These are phyloP conservation scores for Penicillium frequentans DNA, from an alignment of 2,329 filamentous ascomycete species.

Conservation along the genomic window DNA sequence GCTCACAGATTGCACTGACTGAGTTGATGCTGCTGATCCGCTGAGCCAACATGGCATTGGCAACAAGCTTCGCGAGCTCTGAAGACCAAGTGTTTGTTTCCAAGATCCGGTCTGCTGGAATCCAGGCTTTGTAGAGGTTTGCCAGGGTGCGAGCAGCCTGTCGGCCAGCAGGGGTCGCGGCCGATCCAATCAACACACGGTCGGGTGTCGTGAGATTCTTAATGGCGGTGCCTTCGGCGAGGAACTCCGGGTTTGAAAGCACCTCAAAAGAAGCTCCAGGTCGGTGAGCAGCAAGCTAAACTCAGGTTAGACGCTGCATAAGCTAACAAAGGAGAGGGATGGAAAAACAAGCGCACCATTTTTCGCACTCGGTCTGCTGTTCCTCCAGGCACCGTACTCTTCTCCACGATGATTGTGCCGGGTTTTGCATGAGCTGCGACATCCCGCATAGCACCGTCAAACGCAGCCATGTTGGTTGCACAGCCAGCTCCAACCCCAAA, in stretches of 20 bases:
- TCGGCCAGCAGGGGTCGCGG: slow-evolving; percentile 59
- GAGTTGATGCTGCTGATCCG: slow-evolving; percentile 80
- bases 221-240: slow-evolving; percentile 75
- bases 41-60: slow-evolving; percentile 79
- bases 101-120: slow-evolving; percentile 65
- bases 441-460: slow-evolving; percentile 68
- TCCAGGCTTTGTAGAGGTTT: slow-evolving; percentile 69
- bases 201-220: slow-evolving; percentile 69
- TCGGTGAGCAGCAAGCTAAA: slow-evolving; percentile 40
- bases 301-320: slow-evolving; percentile 1
- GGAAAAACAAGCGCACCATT: slow-evolving; percentile 53
- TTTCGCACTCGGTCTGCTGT: slow-evolving; percentile 70
- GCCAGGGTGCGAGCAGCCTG: slow-evolving; percentile 64
- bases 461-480: slow-evolving; percentile 70
- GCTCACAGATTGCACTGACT: slow-evolving; percentile 76
- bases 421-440: slow-evolving; percentile 66
- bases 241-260: slow-evolving; percentile 78
- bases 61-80: slow-evolving; percentile 75
- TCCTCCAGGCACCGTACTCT: slow-evolving; percentile 75
- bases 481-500: slow-evolving; percentile 68
- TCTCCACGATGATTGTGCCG: slow-evolving; percentile 76
- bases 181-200: slow-evolving; percentile 72
- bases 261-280: slow-evolving; percentile 70
- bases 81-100: slow-evolving; percentile 75
- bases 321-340: neutral